Evolutionary conservation across 164 flowering plant species (phyloP), one percentile per base, ranked within the genome.

Genomic region (Nymphaea colorata): DNA sequence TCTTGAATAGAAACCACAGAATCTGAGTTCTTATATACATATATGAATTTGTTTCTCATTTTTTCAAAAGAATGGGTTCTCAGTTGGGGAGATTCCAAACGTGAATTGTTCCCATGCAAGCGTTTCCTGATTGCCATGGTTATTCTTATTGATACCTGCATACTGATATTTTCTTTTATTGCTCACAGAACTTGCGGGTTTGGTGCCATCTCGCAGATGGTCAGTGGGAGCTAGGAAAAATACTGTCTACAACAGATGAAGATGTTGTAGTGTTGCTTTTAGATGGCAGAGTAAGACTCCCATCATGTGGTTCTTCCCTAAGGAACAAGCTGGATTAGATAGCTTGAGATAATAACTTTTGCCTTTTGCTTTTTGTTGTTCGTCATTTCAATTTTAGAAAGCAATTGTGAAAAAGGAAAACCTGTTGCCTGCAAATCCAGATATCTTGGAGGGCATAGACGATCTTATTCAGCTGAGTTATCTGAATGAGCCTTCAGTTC

Each of bases 401-500:
- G 76, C 82, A 61, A 82, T 81, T 66, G 87, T 83, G 69, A 70
- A 79, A 5, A 82, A 73, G 4, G 86, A 73, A 65, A 83, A 86
- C 59, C 74, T 95, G 59, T 74, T 90, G 67, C 98, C 98, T 68
- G 96, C 96, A 66, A 95, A 95, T 76, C 96, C 98, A 44, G 85
- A 85, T 74, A 76, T 90, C 42, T 82, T 95, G 61, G 90, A 85
- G 61, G 97, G 93, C 36, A 85, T 82, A 45, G 89, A 90, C 82
- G 96, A 95, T 80, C 95, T 95, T 66, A 77, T 81, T 66, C 91
- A 84, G 71, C 95, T 95, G 65, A 88, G 91, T 79, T 95, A 84
- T 83, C 80, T 95, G 80, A 95, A 95, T 78, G 99, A 95, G 73
- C 99, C 99, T 59, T 90, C 98, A 44, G 89, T 95, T 76, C 89